These are phyloP conservation scores for Camelina sativa DNA, from an alignment of 345 rosid species.

Conservation along the genomic window DNA sequence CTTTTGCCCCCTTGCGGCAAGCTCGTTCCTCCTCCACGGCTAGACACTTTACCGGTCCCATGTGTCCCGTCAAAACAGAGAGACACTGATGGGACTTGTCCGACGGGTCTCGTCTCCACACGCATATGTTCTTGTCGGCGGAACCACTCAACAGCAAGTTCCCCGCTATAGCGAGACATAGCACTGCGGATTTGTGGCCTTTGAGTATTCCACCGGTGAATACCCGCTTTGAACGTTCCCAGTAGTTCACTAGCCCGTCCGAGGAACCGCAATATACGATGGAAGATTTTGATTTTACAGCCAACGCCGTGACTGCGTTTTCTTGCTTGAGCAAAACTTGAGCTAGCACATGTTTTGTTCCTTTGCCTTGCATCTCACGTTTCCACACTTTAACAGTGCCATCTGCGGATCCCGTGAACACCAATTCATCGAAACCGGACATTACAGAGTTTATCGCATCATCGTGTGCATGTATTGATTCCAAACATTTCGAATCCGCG, in stretches of 20 bases:
- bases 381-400: conserved; percentile 74
- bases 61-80: conserved; percentile 70
- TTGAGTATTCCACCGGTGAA: conserved; percentile 60
- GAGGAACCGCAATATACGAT: conserved; percentile 79
- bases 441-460: conserved; percentile 68
- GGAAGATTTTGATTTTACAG: conserved; percentile 50
- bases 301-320: conserved; percentile 74
- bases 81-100: conserved; percentile 64
- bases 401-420: conserved; percentile 77
- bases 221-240: conserved; percentile 61
- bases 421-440: conserved; percentile 51
- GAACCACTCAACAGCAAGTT: conserved; percentile 81
- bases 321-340: conserved; percentile 71
- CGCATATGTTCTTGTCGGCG: conserved; percentile 78
- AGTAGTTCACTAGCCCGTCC: conserved; percentile 65
- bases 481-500: conserved; percentile 60
- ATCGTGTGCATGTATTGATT: conserved; percentile 67
- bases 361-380: conserved; percentile 59
- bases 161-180: conserved; percentile 63
- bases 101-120: conserved; percentile 66
- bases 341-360: conserved; percentile 60
- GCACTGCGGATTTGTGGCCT: conserved; percentile 71
- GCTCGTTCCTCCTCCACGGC: conserved; percentile 58
- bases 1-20: conserved; percentile 4
- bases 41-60: conserved; percentile 85